Evolutionary conservation across 495 filamentous ascomycete species (phyloP), one percentile per base, ranked within the genome.

Genomic region (Penicillium desertorum): DNA sequence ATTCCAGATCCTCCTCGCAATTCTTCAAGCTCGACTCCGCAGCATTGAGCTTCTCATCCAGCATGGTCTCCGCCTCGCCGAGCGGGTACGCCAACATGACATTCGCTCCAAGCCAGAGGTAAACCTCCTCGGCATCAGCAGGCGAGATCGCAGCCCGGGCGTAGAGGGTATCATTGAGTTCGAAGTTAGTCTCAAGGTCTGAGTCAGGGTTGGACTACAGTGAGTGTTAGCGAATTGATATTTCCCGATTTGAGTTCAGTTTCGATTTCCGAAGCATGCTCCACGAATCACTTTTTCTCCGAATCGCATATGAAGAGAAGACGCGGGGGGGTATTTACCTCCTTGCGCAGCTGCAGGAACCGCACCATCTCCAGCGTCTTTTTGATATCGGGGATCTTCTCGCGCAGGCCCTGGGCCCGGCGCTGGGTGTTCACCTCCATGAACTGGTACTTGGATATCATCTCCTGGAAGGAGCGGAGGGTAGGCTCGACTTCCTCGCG

Each of bases 381-480:
- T 61, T 88, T 86, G 62, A 98, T 97, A 71, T 98, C 94, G 1
- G 94, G 94, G 64, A 98, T 88, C 80, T 97, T 98, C 62, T 97
- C 94, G 69, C 86, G 88, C 44, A 98, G 76, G 16, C 92, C 91
- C 11, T 79, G 80, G n/a, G 87, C 86, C 45, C 94, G 85, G 47
- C 89, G 80, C 64, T 93, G 86, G 25, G 90, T 89, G 76, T 96
- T 98, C 63, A 87, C 80, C 78, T 98, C 91, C 94, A 98, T 98
- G 76, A 97, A 98, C 72, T 98, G 95, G 77, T 98, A 98, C 80
- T 98, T 98, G 53, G 93, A 92, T 63, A 98, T 98, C 95, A 98
- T 96, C 80, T 98, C 94, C 73, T 98, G 94, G 73, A 98, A 98
- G 66, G 82, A 91, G 69, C 88, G 87, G 64, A 98, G 80, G 25